Evolutionary conservation across 179 eudicot species (phyloP).

Genomic region (Amaranthus tricolor): DNA sequence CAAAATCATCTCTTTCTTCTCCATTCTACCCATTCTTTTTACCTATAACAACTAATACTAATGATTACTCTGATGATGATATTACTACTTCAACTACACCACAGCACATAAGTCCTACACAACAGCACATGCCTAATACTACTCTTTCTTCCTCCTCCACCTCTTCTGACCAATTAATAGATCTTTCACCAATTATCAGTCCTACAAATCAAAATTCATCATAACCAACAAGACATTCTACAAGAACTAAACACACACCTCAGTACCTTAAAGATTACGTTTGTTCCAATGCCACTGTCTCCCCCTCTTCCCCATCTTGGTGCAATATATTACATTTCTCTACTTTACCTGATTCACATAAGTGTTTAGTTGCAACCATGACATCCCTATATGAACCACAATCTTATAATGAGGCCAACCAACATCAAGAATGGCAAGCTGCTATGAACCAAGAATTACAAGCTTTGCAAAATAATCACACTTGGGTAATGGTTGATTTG

Average conservation of each 20-base stretch:
- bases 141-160: background rate
- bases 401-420: no score
- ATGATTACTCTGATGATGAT: background rate
- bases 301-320: no score
- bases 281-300: background rate
- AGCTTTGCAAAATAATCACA: no score
- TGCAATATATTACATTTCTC: background rate
- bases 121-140: background rate
- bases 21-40: background rate
- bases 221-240: background rate
- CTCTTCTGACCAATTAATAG: no score
- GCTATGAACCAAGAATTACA: no score
- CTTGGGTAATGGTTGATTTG: no score
- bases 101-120: background rate
- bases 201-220: no score
- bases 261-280: background rate
- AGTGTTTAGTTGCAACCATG: background rate
- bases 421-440: no score
- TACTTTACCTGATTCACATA: background rate
- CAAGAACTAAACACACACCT: background rate
- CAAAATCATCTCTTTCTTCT: no score
- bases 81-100: no score
- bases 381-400: no score
- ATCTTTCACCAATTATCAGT: no score
- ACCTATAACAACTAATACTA: background rate